Evolutionary conservation across 495 filamentous ascomycete species (phyloP).

Genomic region (Entonaema liquescens): DNA sequence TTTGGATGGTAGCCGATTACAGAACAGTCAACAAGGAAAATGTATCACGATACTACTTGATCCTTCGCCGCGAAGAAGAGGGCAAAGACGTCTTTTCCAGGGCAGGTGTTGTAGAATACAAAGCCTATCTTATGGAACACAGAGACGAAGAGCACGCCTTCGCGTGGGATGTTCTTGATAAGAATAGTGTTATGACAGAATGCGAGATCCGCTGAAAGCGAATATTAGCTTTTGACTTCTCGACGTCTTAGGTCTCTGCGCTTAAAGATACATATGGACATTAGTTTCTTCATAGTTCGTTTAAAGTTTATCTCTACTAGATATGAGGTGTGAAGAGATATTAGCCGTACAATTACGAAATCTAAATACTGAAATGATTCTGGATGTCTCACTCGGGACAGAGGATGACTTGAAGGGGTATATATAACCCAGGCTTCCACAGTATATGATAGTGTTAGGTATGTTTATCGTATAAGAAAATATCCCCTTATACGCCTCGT

Average conservation of each 20-base stretch:
- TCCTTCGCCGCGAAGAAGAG: conserved; percentile 6
- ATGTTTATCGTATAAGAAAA: too few relatives aligned
- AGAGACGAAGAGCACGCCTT: too few relatives aligned
- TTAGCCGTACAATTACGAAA: neutral
- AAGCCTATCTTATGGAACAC: neutral
- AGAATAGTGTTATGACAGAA: conserved; percentile 6
- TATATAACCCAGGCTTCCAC: too few relatives aligned
- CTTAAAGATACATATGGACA: neutral
- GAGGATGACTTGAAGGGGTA: too few relatives aligned
- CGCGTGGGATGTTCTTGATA: neutral
- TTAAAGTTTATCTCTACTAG: neutral
- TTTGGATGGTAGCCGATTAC: neutral
- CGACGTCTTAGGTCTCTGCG: neutral
- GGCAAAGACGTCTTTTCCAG: neutral
- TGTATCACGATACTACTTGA: neutral
- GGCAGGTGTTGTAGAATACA: neutral
- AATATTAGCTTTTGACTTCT: neutral
- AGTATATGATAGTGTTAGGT: too few relatives aligned
- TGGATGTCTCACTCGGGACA: too few relatives aligned
- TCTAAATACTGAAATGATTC: too few relatives aligned
- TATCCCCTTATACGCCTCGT: too few relatives aligned
- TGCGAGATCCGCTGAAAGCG: conserved; percentile 12
- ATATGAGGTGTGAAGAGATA: neutral
- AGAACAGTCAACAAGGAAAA: neutral
- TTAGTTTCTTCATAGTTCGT: neutral